Conservation (phyloP, 2,329 filamentous ascomycete genomes). For the Clarireedia homoeocarpa region DNA sequence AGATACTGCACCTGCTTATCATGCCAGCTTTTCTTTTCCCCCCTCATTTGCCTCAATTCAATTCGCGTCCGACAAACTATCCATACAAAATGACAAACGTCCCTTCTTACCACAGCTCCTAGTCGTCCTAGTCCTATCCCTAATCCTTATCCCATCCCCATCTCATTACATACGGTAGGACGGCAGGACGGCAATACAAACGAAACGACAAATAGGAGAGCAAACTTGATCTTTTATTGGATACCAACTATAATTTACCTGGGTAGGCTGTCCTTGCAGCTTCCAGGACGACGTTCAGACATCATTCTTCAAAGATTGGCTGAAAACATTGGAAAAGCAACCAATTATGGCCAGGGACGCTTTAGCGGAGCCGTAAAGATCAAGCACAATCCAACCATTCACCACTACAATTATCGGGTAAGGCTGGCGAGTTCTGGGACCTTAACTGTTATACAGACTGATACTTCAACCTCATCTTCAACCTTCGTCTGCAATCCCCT, state of each 20-base stretch:
- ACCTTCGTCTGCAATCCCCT: background rate
- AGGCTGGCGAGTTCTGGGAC: conserved; percentile 16
- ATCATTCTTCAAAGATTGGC: conserved; percentile 11
- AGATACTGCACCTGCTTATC: too few species aligned
- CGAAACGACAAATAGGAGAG: conserved; percentile 7
- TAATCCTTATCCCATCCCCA: too few species aligned
- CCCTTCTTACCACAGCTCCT: too few species aligned
- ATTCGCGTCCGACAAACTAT: too few species aligned
- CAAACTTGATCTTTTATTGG: conserved; percentile 10
- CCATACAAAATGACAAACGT: too few species aligned
- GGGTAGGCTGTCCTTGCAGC: conserved; percentile 10
- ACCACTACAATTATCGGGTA: conserved; percentile 10
- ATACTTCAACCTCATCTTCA: conserved; percentile 11
- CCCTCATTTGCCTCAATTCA: too few species aligned
- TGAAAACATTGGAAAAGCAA: background rate
- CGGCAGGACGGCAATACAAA: too few species aligned
- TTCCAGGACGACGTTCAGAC: background rate
- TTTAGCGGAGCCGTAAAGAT: background rate
- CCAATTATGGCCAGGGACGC: conserved; percentile 13
- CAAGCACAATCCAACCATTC: conserved; percentile 14
- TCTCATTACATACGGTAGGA: too few species aligned
- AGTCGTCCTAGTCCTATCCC: too few species aligned
- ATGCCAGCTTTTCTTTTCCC: too few species aligned
- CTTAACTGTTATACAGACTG: conserved; percentile 7
- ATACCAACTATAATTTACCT: conserved; percentile 5